Evolutionary conservation across 2,329 filamentous ascomycete species (phyloP), one percentile per base, ranked within the genome.

Genomic region (Colletotrichum chlorophyti): DNA sequence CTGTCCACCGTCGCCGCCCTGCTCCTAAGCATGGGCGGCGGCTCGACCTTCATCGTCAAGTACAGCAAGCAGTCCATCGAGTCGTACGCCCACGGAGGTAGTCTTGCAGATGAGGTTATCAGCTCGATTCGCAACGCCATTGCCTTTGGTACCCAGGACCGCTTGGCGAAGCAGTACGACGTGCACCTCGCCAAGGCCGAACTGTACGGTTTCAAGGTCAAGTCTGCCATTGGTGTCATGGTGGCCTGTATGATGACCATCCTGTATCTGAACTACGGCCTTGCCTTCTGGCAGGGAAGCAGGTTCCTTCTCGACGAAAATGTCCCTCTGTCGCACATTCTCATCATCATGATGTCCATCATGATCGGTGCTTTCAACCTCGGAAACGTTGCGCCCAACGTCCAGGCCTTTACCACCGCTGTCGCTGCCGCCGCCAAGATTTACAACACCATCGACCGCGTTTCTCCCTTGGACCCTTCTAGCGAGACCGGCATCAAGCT

Each of bases 291-390:
- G 92, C 87, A 91, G 79, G 93, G 91, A 19, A 91, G 87, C 64
- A 82, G 84, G 49, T 96, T 89, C 69, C 74, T 97, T 32, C 81
- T 93, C 8, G 74, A 83, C 23, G 85, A 84, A 5, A 83, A 88
- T 12, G 83, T 91, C 6, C 75, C 80, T 6, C 81, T 97, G 3
- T 85, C 87, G 5, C 81, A 86, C 35, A 84, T 98, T 21, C 74
- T 98, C 27, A 97, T 89, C 21, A 93, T 97, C 64, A 82, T 97
- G 72, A 88, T 98, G 84, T 84, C 92, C 31, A 88, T 96, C 66
- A 92, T 98, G 82, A 93, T 97, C 59, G 95, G 94, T 50, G 91
- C 94, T 4, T 96, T 97, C 74, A 91, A 91, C 54, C 79, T 99
- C 29, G 93, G 93, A 41, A 96, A 95, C 65, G 87, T 96, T 29